Evolutionary conservation across 768 basidiomycete genomes (phyloP), one percentile per base, ranked within the genome.

Genomic region (Nidularia pulvinata): DNA sequence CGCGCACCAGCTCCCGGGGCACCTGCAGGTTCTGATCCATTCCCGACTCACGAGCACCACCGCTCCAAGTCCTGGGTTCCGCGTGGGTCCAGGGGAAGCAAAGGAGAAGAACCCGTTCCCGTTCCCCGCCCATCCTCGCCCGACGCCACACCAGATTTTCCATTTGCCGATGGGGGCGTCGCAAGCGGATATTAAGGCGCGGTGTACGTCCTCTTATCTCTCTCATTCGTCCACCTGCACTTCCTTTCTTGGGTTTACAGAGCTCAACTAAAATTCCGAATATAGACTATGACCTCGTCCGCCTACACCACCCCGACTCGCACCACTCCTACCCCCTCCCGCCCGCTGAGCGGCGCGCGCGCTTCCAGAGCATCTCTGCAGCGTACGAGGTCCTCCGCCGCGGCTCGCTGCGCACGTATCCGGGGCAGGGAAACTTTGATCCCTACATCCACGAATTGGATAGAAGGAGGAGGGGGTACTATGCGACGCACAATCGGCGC

Each of bases 201-300:
- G 88, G 65, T 90, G 88, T 89, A 61, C 62, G 85, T 73, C 46
- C 10, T 7, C 10, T 34, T 25, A 9, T 35, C 50, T 32, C 9
- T 39, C 33, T 35, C 45, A 53, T 16, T 30, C 16, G 13, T 22
- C 33, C 7, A 48, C 3, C 45, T 25, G 25, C 25, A 1, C 25
- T 25, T 25, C 25, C 25, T 25, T 25, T 25, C 25, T 25, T 25
- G 25, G 25, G 25, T 25, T 25, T 4, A 25, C 25, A 25, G 25
- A 25, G 25, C 25, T 25, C 25, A 25, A 25, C 25, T 37, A 48
- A 33, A 22, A 50, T 16, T 25, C 13, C 34, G 34, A 37, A 39
- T 52, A 42, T 56, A 89, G 89, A 91, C 65, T 90, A 85, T 59
- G 89, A 91, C 33, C 79, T 91, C 39, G 88, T 88, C 37, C 83